These are phyloP conservation scores for Solanum pimpinellifolium DNA, from an alignment of 257 asterid genomes.

Conservation along the genomic window DNA sequence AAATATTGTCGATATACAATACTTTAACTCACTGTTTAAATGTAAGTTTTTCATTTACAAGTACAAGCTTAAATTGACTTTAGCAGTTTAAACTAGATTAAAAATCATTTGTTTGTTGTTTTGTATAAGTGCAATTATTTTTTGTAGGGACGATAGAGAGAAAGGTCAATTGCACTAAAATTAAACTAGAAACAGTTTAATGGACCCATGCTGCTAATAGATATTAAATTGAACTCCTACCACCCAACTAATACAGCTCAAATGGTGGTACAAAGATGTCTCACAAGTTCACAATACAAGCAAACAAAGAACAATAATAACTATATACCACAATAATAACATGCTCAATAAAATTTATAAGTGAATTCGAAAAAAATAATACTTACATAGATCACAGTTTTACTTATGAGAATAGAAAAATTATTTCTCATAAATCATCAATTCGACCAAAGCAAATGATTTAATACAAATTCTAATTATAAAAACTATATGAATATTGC, in stretches of 20 bases:
- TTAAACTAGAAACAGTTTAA: not conserved
- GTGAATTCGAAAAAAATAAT: not conserved
- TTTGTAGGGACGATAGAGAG: not conserved
- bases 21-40: not conserved
- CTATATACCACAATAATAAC: not conserved
- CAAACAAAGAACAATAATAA: not conserved
- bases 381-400: rapidly evolving
- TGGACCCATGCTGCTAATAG: constrained; percentile 1
- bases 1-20: not conserved
- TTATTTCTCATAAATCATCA: rapidly evolving
- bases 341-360: not conserved
- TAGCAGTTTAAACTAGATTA: not conserved
- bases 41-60: not conserved
- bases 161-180: not conserved
- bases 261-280: not conserved
- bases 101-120: not conserved
- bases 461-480: too few relatives aligned
- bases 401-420: not conserved
- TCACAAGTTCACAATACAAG: not conserved
- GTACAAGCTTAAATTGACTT: not conserved
- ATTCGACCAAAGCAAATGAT: too few relatives aligned
- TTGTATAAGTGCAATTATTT: not conserved
- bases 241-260: not conserved
- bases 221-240: not conserved
- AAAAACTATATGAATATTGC: too few relatives aligned